Evolutionary conservation across 192 early-diverging fungal species (phyloP).

Genomic region (Geranomyces michiganensis): DNA sequence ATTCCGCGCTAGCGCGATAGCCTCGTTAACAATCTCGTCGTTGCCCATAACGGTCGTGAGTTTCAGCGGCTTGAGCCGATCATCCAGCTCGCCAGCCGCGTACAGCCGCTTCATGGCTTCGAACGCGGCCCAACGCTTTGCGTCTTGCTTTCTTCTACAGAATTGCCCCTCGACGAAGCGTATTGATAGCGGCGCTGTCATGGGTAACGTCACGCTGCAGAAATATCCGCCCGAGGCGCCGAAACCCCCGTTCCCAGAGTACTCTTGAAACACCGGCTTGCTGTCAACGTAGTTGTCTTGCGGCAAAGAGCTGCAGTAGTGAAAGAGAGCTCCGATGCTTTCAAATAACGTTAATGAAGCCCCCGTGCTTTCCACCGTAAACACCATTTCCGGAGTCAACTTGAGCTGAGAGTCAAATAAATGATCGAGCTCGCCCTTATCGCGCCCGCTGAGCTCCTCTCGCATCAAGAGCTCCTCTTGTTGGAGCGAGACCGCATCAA

Average conservation of each 20-base stretch:
- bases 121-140: constrained; percentile 71
- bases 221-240: background rate
- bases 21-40: constrained; percentile 18
- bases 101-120: constrained; percentile 69
- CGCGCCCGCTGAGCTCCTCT: constrained; percentile 11
- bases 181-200: constrained; percentile 12
- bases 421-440: constrained; percentile 8
- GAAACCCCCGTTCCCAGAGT: background rate
- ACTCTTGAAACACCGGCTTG: constrained; percentile 15
- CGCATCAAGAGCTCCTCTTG: constrained; percentile 20
- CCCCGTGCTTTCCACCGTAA: constrained; percentile 17
- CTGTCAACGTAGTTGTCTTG: constrained; percentile 49
- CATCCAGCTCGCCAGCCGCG: constrained; percentile 64
- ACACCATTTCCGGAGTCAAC: constrained; percentile 41
- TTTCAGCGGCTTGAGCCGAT: constrained; percentile 62
- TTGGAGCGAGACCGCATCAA: background rate
- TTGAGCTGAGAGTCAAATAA: constrained; percentile 2
- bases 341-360: constrained; percentile 19
- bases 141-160: constrained; percentile 57
- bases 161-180: constrained; percentile 6
- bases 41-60: background rate
- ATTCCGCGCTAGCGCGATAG: constrained; percentile 4
- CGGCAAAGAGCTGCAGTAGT: constrained; percentile 78
- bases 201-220: constrained; percentile 31
- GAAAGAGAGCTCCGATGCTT: constrained; percentile 37